These are phyloP conservation scores for Lippia alba DNA, from an alignment of 305 asterid genomes.

Conservation along the genomic window DNA sequence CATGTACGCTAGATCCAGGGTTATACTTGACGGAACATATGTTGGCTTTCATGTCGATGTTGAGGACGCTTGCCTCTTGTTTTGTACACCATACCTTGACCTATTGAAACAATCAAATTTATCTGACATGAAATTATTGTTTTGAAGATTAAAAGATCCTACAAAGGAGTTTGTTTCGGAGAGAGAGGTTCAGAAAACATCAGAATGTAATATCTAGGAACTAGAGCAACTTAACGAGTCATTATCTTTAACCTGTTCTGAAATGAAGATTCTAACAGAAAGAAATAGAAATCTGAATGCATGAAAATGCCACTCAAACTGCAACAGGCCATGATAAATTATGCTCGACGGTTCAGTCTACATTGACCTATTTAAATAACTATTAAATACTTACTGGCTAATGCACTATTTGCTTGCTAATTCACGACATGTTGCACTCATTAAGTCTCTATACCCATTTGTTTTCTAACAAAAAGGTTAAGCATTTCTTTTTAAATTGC, in stretches of 20 bases:
- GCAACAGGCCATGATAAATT: neutral
- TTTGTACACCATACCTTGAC: conserved; percentile 90
- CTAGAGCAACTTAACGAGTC: neutral
- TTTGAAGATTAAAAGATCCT: neutral
- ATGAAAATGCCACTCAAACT: neutral
- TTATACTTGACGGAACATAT: conserved; percentile 90
- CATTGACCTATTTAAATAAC: no score
- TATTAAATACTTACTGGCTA: neutral
- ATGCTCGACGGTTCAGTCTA: no score
- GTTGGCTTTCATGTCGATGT: conserved; percentile 92
- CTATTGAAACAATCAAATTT: conserved; percentile 45
- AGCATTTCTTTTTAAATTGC: neutral
- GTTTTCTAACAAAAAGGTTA: neutral
- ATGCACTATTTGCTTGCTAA: neutral
- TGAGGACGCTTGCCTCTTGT: conserved; percentile 86
- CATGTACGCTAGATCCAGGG: conserved; percentile 77
- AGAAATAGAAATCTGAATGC: neutral
- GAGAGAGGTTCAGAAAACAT: neutral
- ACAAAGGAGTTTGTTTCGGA: conserved; percentile 9
- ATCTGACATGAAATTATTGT: neutral
- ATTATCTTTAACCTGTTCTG: neutral
- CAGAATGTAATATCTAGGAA: neutral
- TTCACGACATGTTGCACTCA: neutral
- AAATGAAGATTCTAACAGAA: neutral
- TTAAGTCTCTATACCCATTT: neutral